Evolutionary conservation across 495 filamentous ascomycete species (phyloP).

Genomic region (Annulohypoxylon maeteangense): DNA sequence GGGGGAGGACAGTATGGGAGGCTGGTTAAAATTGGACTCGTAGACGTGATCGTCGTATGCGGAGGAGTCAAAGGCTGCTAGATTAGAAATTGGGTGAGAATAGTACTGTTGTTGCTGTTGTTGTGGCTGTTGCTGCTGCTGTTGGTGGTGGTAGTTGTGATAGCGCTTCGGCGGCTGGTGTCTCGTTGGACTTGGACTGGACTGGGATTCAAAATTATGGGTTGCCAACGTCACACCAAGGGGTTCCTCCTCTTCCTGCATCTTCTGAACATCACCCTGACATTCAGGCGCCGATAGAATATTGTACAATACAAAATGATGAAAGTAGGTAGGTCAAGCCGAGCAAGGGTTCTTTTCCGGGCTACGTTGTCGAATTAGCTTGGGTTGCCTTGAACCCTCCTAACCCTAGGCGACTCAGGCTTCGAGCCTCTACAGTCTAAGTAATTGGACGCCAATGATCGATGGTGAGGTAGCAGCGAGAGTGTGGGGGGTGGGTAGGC

Average conservation of each 20-base stretch:
- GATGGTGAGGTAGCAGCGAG: conserved; percentile 41
- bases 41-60: conserved; percentile 38
- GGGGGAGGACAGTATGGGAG: conserved; percentile 31
- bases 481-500: conserved; percentile 40
- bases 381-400: conserved; percentile 33
- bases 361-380: conserved; percentile 46
- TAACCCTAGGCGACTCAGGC: conserved; percentile 33
- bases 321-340: conserved; percentile 39
- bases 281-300: conserved; percentile 41
- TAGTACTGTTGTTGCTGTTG: conserved; percentile 29
- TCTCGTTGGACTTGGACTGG: conserved; percentile 39
- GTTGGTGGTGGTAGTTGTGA: conserved; percentile 36
- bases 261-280: conserved; percentile 46
- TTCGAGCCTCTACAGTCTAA: conserved; percentile 31
- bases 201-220: conserved; percentile 49
- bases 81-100: conserved; percentile 25
- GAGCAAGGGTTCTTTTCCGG: conserved; percentile 39
- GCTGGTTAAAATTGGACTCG: conserved; percentile 22
- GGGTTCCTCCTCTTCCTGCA: conserved; percentile 50
- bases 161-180: conserved; percentile 42
- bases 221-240: conserved; percentile 50
- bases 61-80: conserved; percentile 34
- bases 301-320: conserved; percentile 29
- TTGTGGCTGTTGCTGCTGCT: conserved; percentile 20
- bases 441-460: conserved; percentile 41